phyloP scores from a whole-genome alignment of 2,329 filamentous ascomycete genomes.

The Tolypocladium sp. region DNA sequence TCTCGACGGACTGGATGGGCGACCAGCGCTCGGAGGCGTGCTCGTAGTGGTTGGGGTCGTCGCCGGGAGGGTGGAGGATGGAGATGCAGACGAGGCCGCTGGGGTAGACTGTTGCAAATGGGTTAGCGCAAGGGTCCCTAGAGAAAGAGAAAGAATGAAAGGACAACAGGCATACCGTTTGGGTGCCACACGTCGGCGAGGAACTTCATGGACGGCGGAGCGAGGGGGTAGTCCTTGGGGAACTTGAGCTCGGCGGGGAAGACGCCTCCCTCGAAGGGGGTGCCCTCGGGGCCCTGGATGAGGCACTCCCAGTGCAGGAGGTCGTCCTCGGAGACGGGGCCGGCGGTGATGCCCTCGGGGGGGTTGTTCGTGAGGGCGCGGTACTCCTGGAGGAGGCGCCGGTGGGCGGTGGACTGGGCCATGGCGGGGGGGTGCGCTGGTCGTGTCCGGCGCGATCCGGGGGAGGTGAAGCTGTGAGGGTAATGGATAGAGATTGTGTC shows the following conservation, averaged over 20 bases:
- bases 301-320: conserved; percentile 93
- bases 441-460: neutral
- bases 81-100: conserved; percentile 93
- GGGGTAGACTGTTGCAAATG: conserved; percentile 59
- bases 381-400: conserved; percentile 93
- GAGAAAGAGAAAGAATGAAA: neutral
- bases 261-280: conserved; percentile 90
- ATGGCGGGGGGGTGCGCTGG: conserved; percentile 21
- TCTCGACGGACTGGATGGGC: conserved; percentile 94
- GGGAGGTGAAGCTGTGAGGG: neutral
- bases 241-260: conserved; percentile 94
- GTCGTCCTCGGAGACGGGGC: conserved; percentile 88
- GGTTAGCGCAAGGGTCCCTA: neutral
- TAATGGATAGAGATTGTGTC: neutral
- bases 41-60: conserved; percentile 98
- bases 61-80: conserved; percentile 92
- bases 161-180: conserved; percentile 54
- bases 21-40: conserved; percentile 93
- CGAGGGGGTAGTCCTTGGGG: conserved; percentile 92
- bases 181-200: conserved; percentile 92
- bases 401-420: conserved; percentile 55
- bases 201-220: conserved; percentile 94
- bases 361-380: conserved; percentile 87
- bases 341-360: conserved; percentile 95
- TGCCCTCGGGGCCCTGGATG: conserved; percentile 91